Evolutionary conservation across 441 rosid genomes (phyloP).

Genomic region (Pelargonium australe): DNA sequence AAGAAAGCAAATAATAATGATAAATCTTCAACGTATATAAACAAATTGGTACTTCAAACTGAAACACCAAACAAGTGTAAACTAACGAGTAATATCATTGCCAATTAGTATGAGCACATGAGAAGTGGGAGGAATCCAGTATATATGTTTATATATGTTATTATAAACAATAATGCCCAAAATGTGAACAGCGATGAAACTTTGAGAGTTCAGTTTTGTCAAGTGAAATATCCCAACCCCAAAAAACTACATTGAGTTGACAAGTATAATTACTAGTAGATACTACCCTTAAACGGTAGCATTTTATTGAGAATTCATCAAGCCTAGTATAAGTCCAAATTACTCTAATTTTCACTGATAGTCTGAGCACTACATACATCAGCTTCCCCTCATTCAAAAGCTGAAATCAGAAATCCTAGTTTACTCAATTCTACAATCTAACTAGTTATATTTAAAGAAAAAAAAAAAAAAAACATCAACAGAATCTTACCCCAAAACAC

Average conservation of each 20-base stretch:
- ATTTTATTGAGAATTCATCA: not conserved
- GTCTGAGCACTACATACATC: slow-evolving; percentile 26
- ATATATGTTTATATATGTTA: too few relatives aligned
- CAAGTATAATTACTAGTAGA: too few relatives aligned
- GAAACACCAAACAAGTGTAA: not conserved
- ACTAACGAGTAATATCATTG: not conserved
- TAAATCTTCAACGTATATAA: not conserved
- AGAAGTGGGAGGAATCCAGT: not conserved
- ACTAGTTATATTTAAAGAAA: too few relatives aligned
- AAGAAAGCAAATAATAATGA: not conserved
- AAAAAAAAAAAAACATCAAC: too few relatives aligned
- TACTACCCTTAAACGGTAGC: not conserved
- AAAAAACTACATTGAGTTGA: too few relatives aligned
- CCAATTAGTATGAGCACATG: not conserved
- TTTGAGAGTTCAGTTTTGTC: not conserved
- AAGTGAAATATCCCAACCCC: too few relatives aligned
- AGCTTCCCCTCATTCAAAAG: slow-evolving; percentile 20
- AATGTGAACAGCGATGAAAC: not conserved
- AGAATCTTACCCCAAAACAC: too few relatives aligned
- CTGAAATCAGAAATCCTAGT: slow-evolving; percentile 12
- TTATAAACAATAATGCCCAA: too few relatives aligned
- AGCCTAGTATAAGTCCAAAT: not conserved
- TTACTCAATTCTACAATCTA: slow-evolving; percentile 4
- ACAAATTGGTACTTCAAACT: not conserved
- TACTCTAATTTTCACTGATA: not conserved